A percentile compares a stretch with the other conserved stretches of the same genome.
phyloP scores from a whole-genome alignment of 1,284 basidiomycete species.

The Tetrapyrgos nigripes region DNA sequence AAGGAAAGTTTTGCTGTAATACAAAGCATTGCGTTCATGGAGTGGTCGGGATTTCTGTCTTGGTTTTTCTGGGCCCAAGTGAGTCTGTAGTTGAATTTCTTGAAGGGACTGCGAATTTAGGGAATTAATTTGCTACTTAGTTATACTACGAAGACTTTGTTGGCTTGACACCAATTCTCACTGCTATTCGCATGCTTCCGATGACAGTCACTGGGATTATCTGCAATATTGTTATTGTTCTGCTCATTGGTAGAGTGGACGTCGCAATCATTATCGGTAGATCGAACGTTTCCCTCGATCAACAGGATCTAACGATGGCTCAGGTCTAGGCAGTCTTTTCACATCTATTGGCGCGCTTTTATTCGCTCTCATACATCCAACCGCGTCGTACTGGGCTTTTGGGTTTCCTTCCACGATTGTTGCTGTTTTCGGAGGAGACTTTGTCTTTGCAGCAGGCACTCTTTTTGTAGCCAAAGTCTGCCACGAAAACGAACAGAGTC shows the following conservation, averaged over 20 bases:
- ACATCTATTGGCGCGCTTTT: constrained; percentile 72
- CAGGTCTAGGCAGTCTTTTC: constrained; percentile 63
- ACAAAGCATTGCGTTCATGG: constrained; percentile 46
- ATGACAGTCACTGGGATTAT: constrained; percentile 14
- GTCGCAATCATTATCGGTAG: neutral
- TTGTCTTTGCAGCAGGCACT: constrained; percentile 77
- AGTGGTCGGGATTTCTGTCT: constrained; percentile 25
- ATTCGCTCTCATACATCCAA: constrained; percentile 72
- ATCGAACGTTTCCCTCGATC: neutral
- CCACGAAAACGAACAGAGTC: constrained; percentile 76
- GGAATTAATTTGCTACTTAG: neutral
- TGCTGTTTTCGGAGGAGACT: constrained; percentile 80
- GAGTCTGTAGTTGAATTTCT: neutral
- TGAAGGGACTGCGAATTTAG: too few species aligned
- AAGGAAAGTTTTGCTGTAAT: constrained; percentile 19
- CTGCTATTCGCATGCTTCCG: constrained; percentile 10
- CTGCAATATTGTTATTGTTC: constrained; percentile 13
- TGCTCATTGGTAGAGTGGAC: constrained; percentile 10
- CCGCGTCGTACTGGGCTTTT: constrained; percentile 77
- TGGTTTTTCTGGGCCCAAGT: constrained; percentile 17
- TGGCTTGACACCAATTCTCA: constrained; percentile 9
- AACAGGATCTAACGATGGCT: neutral
- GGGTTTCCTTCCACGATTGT: constrained; percentile 82
- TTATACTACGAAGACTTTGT: constrained; percentile 16
- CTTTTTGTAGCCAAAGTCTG: constrained; percentile 79